These are phyloP conservation scores for Uromyces viciae-fabae DNA, from an alignment of 1,284 basidiomycete species.

Conservation along the genomic window DNA sequence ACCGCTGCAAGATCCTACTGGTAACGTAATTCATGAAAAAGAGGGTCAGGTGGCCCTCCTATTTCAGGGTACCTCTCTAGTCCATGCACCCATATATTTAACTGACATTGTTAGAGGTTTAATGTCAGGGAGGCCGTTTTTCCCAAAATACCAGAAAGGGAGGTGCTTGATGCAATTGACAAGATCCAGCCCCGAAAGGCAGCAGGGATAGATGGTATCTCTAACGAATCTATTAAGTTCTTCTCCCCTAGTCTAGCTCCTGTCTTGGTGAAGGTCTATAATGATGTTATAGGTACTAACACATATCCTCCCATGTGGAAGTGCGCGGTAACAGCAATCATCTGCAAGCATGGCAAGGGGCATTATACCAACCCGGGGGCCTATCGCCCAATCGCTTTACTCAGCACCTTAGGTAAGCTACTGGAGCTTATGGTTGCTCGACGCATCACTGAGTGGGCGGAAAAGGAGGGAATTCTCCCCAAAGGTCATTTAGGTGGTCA, in stretches of 20 bases:
- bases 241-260: neutral
- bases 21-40: neutral
- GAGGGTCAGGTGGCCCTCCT: neutral
- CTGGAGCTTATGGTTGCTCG: neutral
- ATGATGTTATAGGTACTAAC: too few relatives aligned
- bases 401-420: neutral
- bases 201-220: neutral
- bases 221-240: neutral
- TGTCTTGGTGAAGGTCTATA: neutral
- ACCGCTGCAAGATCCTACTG: neutral
- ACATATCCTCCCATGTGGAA: too few relatives aligned
- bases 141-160: neutral
- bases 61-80: neutral
- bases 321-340: neutral
- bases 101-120: neutral
- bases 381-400: neutral
- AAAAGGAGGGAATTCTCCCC: too few relatives aligned
- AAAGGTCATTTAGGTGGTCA: neutral
- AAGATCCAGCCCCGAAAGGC: neutral
- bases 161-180: neutral
- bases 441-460: neutral
- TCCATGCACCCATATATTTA: neutral
- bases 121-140: neutral
- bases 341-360: neutral
- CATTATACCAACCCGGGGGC: neutral